phyloP scores from a whole-genome alignment of 768 basidiomycete genomes.

The Tylopilus subfusipes region DNA sequence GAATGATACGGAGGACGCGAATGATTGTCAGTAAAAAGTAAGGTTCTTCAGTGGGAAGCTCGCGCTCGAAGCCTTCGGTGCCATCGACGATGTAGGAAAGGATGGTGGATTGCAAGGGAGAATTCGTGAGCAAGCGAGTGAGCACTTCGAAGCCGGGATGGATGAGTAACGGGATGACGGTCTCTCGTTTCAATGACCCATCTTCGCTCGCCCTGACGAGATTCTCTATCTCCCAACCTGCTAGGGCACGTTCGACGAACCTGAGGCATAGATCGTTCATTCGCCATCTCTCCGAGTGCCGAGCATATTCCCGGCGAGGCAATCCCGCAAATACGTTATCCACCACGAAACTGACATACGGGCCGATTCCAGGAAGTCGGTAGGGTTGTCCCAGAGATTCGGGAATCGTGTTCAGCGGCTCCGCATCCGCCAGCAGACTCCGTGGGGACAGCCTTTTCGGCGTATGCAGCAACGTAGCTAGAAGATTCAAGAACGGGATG shows the following conservation, averaged over 20 bases:
- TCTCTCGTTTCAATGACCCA: slow-evolving; percentile 47
- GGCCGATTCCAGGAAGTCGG: slow-evolving; percentile 73
- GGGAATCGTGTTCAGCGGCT: slow-evolving; percentile 71
- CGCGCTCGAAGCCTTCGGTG: slow-evolving; percentile 69
- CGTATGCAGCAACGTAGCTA: slow-evolving; percentile 80
- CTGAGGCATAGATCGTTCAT: slow-evolving; percentile 81
- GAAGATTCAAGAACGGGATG: slow-evolving; percentile 79
- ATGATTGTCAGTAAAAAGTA: slow-evolving; percentile 73
- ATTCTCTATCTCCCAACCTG: slow-evolving; percentile 75
- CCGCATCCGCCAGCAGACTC: slow-evolving; percentile 55
- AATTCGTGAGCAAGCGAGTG: slow-evolving; percentile 69
- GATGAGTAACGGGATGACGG: slow-evolving; percentile 51
- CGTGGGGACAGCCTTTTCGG: slow-evolving; percentile 66
- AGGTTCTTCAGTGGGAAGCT: slow-evolving; percentile 62
- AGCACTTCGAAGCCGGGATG: slow-evolving; percentile 91
- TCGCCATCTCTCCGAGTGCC: slow-evolving; percentile 77
- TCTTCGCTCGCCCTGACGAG: slow-evolving; percentile 59
- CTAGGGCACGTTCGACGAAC: slow-evolving; percentile 81
- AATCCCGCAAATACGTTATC: slow-evolving; percentile 86
- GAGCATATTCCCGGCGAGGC: slow-evolving; percentile 67
- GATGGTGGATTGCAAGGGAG: slow-evolving; percentile 67
- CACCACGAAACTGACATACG: slow-evolving; percentile 82
- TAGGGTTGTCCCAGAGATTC: slow-evolving; percentile 78
- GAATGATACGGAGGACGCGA: slow-evolving; percentile 77
- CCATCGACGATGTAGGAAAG: slow-evolving; percentile 82